Conservation (phyloP, 768 basidiomycete genomes). For the Kwoniella pini region DNA sequence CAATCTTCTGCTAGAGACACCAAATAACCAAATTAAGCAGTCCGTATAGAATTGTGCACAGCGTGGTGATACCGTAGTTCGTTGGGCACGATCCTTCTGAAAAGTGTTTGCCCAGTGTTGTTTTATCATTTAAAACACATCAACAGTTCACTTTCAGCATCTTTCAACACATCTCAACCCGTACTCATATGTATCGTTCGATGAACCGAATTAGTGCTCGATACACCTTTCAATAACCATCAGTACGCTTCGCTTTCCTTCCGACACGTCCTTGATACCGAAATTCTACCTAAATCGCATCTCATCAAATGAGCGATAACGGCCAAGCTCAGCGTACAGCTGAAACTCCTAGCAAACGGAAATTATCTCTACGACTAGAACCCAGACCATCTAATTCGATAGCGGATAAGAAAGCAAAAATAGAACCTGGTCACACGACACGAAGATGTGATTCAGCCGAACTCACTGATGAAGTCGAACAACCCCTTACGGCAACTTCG, state of each 20-base stretch:
- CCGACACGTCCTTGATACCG: neutral
- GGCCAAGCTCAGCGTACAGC: neutral
- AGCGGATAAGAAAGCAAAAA: slow-evolving; percentile 10
- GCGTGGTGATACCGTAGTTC: too few species aligned
- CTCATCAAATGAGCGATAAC: neutral
- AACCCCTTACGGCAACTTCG: slow-evolving; percentile 15
- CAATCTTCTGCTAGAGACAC: too few species aligned
- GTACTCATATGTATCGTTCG: neutral
- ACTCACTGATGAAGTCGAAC: slow-evolving; percentile 6
- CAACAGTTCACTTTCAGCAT: too few species aligned
- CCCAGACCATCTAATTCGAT: neutral
- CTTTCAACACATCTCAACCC: neutral
- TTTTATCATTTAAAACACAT: too few species aligned
- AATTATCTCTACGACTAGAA: slow-evolving; percentile 12
- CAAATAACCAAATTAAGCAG: too few species aligned
- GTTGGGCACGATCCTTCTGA: too few species aligned
- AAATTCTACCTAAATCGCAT: neutral
- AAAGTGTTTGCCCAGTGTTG: too few species aligned
- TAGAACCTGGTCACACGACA: neutral
- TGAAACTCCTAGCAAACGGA: slow-evolving; percentile 18
- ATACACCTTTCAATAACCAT: neutral
- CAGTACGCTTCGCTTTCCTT: neutral
- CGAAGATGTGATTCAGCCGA: neutral
- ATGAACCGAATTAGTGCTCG: neutral
- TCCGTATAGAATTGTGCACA: too few species aligned